Conservation (phyloP, 2,329 filamentous ascomycete species). For the Trichoderma sp. region DNA sequence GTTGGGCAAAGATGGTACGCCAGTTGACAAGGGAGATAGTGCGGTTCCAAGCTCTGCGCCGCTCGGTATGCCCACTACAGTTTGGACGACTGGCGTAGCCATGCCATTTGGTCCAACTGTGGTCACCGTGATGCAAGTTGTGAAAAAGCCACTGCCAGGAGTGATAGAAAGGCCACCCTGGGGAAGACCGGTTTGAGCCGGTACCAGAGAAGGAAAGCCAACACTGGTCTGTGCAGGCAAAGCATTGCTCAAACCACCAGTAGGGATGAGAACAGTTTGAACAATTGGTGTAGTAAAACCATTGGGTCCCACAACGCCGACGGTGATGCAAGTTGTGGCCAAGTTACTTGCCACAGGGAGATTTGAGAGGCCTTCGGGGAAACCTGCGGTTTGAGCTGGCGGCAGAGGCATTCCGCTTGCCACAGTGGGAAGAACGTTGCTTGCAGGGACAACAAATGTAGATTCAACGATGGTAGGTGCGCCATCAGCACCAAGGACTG, state of each 20-base stretch:
- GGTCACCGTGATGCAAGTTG: constrained; percentile 39
- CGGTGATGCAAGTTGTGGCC: constrained; percentile 40
- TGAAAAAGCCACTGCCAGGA: constrained; percentile 32
- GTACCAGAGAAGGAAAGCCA: constrained; percentile 32
- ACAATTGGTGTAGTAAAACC: constrained; percentile 39
- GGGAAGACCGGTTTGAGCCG: constrained; percentile 33
- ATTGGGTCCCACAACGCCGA: constrained; percentile 40
- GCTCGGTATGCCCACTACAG: constrained; percentile 38
- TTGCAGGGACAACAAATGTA: constrained; percentile 38
- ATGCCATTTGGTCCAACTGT: constrained; percentile 41
- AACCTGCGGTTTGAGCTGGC: constrained; percentile 27
- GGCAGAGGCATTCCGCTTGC: constrained; percentile 30
- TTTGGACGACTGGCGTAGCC: constrained; percentile 41
- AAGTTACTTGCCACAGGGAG: constrained; percentile 29
- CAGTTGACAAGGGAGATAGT: constrained; percentile 29
- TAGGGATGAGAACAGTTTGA: constrained; percentile 36
- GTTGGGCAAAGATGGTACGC: constrained; percentile 31
- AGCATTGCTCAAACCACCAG: constrained; percentile 26
- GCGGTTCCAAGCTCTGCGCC: constrained; percentile 33
- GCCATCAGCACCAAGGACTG: constrained; percentile 37
- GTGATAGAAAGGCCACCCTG: constrained; percentile 31
- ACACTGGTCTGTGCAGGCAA: constrained; percentile 29
- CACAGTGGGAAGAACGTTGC: constrained; percentile 32
- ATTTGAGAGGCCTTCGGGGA: constrained; percentile 33
- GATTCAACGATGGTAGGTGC: constrained; percentile 40